Percentiles rank a stretch among this genome's conserved stretches.
Conservation (phyloP, 441 rosid species). For the Adansonia grandidieri region DNA sequence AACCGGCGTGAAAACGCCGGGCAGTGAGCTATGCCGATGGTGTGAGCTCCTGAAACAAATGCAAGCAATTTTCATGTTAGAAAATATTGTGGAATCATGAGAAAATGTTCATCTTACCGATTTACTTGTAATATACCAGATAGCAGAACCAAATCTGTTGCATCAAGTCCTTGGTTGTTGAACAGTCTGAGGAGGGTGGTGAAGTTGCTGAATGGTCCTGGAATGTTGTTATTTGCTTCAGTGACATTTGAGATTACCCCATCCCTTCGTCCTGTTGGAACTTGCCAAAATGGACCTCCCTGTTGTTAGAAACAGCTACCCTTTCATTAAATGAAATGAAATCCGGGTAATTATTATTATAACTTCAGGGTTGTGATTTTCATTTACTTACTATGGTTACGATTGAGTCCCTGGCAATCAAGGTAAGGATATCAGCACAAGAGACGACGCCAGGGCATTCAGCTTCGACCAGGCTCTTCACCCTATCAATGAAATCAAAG, state of each 20-base stretch:
- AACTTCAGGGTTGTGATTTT: neutral
- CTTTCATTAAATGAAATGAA: neutral
- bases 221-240: constrained; percentile 60
- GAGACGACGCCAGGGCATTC: constrained; percentile 75
- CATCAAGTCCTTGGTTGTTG: constrained; percentile 62
- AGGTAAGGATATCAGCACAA: constrained; percentile 67
- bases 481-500: constrained; percentile 65
- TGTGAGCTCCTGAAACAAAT: constrained; percentile 69
- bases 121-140: constrained; percentile 46
- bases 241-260: constrained; percentile 58
- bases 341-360: neutral
- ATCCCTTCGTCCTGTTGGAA: constrained; percentile 79
- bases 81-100: too few species aligned
- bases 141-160: constrained; percentile 66
- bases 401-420: constrained; percentile 70
- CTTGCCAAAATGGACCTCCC: constrained; percentile 89
- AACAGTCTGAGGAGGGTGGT: constrained; percentile 52
- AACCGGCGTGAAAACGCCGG: constrained; percentile 56
- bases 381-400: constrained; percentile 56
- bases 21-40: constrained; percentile 77
- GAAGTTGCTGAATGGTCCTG: constrained; percentile 63
- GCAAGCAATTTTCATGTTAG: neutral
- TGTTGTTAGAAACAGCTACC: constrained; percentile 10
- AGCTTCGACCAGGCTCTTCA: constrained; percentile 64
- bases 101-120: too few species aligned